Percentiles rank a stretch among this genome's conserved stretches.
Conservation (phyloP, 176 grass and related monocot genomes). For the Lolium multiflorum region DNA sequence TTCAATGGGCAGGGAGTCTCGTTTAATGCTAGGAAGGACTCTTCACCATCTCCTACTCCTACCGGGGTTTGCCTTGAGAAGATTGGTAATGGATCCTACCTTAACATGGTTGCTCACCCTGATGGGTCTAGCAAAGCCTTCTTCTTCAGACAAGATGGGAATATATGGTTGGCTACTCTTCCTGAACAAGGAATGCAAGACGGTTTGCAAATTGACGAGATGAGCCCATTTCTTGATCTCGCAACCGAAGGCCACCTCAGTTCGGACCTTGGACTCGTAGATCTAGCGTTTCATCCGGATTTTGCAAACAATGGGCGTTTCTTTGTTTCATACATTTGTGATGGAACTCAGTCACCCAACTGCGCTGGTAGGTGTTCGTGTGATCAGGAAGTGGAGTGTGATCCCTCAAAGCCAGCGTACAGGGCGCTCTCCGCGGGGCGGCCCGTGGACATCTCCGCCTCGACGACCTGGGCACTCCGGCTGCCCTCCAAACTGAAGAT, state of each 20-base stretch:
- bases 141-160: slow-evolving; percentile 56
- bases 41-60: slow-evolving; percentile 20
- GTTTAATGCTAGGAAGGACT: slow-evolving; percentile 46
- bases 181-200: slow-evolving; percentile 59
- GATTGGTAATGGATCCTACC: slow-evolving; percentile 60
- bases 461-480: no score
- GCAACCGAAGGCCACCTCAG: slow-evolving; percentile 51
- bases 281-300: slow-evolving; percentile 60
- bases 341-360: slow-evolving; percentile 45
- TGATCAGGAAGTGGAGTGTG: slow-evolving; percentile 55
- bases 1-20: slow-evolving; percentile 58
- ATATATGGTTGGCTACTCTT: slow-evolving; percentile 59
- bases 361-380: slow-evolving; percentile 52
- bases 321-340: slow-evolving; percentile 74
- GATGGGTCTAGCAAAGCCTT: slow-evolving; percentile 67
- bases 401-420: slow-evolving; percentile 61
- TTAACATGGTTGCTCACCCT: slow-evolving; percentile 67
- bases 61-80: slow-evolving; percentile 61
- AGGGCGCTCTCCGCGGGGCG: no score
- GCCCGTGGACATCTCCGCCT: no score
- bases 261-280: slow-evolving; percentile 53
- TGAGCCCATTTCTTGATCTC: slow-evolving; percentile 69
- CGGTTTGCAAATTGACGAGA: slow-evolving; percentile 46
- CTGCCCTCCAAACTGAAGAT: no score
- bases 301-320: slow-evolving; percentile 62